Evolutionary conservation across 768 basidiomycete genomes (phyloP), one percentile per base, ranked within the genome.

Genomic region (Mycena vitilis): DNA sequence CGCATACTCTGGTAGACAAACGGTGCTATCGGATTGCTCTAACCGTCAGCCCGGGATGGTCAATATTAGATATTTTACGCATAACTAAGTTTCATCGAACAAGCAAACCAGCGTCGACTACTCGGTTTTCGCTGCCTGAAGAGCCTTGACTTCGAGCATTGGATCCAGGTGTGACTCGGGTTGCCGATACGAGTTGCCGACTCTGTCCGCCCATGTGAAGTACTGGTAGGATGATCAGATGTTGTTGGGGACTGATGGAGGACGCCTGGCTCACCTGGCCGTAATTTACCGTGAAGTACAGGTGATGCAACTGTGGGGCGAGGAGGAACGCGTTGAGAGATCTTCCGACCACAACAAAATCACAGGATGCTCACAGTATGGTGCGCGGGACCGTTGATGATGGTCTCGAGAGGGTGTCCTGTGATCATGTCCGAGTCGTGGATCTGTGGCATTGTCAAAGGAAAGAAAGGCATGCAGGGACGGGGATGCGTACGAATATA

Each of bases 361-460:
- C n/a, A n/a, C n/a, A n/a, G n/a, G n/a, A n/a, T n/a, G n/a, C n/a
- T n/a, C n/a, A n/a, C n/a, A n/a, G n/a, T n/a, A n/a, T n/a, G n/a
- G n/a, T n/a, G n/a, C 2, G 96, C 95, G 3, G 98, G 97, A n/a
- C 95, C 96, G 80, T 99, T 99, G 81, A 99, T 96, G 77, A 93
- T 81, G 66, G 85, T 90, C 81, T 98, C 97, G 6, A 98, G 86
- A 5, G 90, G 83, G 77, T 95, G 92, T 4, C 93, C 96, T 36
- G 95, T 94, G 75, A 99, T 89, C 97, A 99, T 99, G 82, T 99
- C 98, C 5, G 95, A 96, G 80, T 99, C 98, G 77, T 99, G 97
- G 73, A 99, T 99, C 95, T 95, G 75, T 34, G 66, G 25, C 61
- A 58, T 59, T 22, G 65, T 57, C 49, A 34, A 63, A 37, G 30